phyloP scores from a whole-genome alignment of 768 basidiomycete species.

The Russula sp. region DNA sequence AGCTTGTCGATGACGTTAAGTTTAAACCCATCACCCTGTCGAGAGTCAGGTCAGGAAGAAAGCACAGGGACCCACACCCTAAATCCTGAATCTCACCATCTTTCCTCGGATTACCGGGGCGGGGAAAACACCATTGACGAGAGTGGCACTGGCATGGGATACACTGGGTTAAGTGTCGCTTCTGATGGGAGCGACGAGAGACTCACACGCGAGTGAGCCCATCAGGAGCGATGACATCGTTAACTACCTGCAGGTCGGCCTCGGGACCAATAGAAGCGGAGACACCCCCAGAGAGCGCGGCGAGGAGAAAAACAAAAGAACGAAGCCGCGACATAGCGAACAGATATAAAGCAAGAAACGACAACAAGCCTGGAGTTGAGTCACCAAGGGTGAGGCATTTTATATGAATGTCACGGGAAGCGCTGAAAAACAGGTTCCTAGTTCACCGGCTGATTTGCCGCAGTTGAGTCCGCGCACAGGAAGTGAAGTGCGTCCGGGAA shows the following conservation, averaged over 20 bases:
- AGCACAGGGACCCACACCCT: too few species aligned
- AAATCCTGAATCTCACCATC: not conserved
- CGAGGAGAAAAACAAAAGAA: slow-evolving; percentile 2
- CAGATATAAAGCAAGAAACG: not conserved
- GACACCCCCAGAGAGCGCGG: slow-evolving; percentile 3
- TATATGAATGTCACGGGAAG: not conserved
- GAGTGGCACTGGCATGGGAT: not conserved
- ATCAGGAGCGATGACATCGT: slow-evolving; percentile 26
- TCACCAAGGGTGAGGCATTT: not conserved
- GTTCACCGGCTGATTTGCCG: too few species aligned
- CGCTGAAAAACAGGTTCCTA: not conserved
- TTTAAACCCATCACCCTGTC: slow-evolving; percentile 4
- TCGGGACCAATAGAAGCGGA: slow-evolving; percentile 25
- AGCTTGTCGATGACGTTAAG: slow-evolving; percentile 7
- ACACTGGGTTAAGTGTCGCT: not conserved
- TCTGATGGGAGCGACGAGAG: not conserved
- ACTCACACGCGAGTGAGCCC: slow-evolving; percentile 24
- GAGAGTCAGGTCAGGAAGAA: not conserved
- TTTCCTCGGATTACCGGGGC: slow-evolving; percentile 9
- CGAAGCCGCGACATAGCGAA: slow-evolving; percentile 3
- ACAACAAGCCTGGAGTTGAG: slow-evolving; percentile 1
- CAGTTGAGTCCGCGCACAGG: too few species aligned
- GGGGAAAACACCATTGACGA: not conserved
- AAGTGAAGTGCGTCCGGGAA: too few species aligned
- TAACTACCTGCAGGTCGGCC: slow-evolving; percentile 22